Evolutionary conservation across 2,329 filamentous ascomycete genomes (phyloP).

Genomic region (Beauveria varroae): DNA sequence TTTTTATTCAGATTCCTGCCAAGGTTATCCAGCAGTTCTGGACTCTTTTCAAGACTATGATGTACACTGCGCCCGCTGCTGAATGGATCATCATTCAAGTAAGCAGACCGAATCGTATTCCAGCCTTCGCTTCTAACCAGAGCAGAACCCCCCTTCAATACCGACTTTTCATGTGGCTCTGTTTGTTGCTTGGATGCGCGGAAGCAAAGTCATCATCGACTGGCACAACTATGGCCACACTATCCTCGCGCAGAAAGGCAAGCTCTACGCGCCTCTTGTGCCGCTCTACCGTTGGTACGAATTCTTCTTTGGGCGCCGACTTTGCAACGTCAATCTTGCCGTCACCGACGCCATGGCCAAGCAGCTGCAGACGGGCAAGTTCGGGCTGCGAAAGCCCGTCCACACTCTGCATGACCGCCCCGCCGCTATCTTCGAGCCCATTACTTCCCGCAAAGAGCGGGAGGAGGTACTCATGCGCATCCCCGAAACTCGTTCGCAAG

Average conservation of each 20-base stretch:
- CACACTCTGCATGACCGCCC: slow-evolving; percentile 81
- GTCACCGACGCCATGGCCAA: slow-evolving; percentile 85
- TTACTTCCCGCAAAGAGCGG: slow-evolving; percentile 40
- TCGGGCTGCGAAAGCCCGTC: slow-evolving; percentile 56
- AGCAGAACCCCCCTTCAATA: slow-evolving; percentile 86
- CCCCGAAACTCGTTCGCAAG: slow-evolving; percentile 54
- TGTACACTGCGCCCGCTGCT: slow-evolving; percentile 65
- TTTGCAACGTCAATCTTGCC: slow-evolving; percentile 67
- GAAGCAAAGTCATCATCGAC: slow-evolving; percentile 80
- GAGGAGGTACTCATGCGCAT: slow-evolving; percentile 56
- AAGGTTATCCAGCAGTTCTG: slow-evolving; percentile 81
- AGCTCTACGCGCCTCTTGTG: slow-evolving; percentile 66
- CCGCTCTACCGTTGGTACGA: slow-evolving; percentile 72
- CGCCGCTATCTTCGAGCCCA: slow-evolving; percentile 70
- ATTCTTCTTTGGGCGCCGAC: slow-evolving; percentile 57
- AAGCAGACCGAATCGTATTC: slow-evolving; percentile 13
- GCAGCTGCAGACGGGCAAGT: slow-evolving; percentile 57
- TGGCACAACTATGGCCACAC: slow-evolving; percentile 99
- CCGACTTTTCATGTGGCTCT: slow-evolving; percentile 76
- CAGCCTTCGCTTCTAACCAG: neutral
- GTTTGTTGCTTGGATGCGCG: slow-evolving; percentile 65
- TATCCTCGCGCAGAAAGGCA: slow-evolving; percentile 60
- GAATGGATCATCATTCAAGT: slow-evolving; percentile 83
- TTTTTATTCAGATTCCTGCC: slow-evolving; percentile 68
- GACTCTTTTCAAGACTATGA: slow-evolving; percentile 62